Evolutionary conservation across 192 early-diverging fungal genomes (phyloP).

Genomic region (Coemansia sp.): DNA sequence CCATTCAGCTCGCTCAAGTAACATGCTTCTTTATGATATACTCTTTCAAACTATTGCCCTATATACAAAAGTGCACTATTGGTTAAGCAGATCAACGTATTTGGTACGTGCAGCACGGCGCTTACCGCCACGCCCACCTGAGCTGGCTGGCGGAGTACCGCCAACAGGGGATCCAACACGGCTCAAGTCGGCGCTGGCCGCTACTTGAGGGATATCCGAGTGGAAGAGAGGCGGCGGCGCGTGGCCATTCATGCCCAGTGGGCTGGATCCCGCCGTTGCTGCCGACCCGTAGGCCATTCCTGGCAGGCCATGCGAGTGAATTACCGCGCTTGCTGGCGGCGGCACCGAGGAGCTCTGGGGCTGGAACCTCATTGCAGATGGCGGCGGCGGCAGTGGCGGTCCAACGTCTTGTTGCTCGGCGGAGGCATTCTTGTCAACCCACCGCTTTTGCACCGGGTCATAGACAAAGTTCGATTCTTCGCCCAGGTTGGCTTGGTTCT

Average conservation of each 20-base stretch:
- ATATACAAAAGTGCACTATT: slow-evolving; percentile 11
- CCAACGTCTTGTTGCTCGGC: slow-evolving; percentile 27
- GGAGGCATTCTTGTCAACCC: slow-evolving; percentile 68
- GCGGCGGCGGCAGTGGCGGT: slow-evolving; percentile 50
- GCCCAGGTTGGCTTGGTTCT: slow-evolving; percentile 83
- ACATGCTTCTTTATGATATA: background rate
- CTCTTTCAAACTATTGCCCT: background rate
- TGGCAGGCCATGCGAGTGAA: slow-evolving; percentile 4
- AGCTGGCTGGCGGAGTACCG: slow-evolving; percentile 20
- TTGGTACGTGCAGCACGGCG: slow-evolving; percentile 54
- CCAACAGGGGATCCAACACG: slow-evolving; percentile 35
- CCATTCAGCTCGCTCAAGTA: slow-evolving; percentile 78
- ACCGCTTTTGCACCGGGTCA: slow-evolving; percentile 83
- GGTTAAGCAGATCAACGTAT: slow-evolving; percentile 59
- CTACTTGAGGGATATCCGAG: slow-evolving; percentile 14
- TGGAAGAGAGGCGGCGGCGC: background rate
- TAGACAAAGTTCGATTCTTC: slow-evolving; percentile 84
- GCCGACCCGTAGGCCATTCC: background rate
- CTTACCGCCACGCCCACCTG: slow-evolving; percentile 24
- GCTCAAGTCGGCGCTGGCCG: slow-evolving; percentile 30
- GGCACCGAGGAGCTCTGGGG: slow-evolving; percentile 28
- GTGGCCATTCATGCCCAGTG: background rate
- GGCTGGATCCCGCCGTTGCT: slow-evolving; percentile 4
- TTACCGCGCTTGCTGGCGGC: slow-evolving; percentile 4
- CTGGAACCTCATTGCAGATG: slow-evolving; percentile 42